Conservation (phyloP, 192 early-diverging fungal genomes). For the Entophlyctis luteolus region DNA sequence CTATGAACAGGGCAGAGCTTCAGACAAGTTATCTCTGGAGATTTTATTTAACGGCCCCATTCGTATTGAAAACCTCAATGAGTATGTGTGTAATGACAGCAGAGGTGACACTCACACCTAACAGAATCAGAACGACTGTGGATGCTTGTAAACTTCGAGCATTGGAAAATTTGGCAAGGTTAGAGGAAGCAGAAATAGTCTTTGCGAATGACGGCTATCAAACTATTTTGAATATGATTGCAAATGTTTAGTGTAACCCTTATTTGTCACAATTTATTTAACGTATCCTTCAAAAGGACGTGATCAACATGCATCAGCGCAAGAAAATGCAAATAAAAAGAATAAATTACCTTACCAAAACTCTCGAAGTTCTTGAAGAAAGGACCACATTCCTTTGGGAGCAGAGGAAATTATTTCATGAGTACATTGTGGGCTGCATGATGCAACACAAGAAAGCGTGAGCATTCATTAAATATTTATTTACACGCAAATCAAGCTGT, state of each 20-base stretch:
- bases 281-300: conserved; percentile 51
- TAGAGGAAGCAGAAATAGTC: conserved; percentile 74
- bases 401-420: conserved; percentile 84
- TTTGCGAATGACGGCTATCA: conserved; percentile 78
- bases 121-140: conserved; percentile 57
- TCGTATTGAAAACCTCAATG: too few relatives aligned
- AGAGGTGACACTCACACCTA: too few relatives aligned
- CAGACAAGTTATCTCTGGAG: too few relatives aligned
- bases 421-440: conserved; percentile 88
- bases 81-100: too few relatives aligned
- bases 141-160: conserved; percentile 75
- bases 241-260: conserved; percentile 39
- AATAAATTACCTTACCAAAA: conserved; percentile 68
- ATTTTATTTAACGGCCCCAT: too few relatives aligned
- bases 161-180: conserved; percentile 72
- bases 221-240: conserved; percentile 89
- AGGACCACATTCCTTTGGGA: conserved; percentile 79
- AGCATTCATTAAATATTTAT: not conserved
- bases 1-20: too few relatives aligned
- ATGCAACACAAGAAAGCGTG: conserved; percentile 67
- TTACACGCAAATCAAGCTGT: not conserved
- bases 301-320: conserved; percentile 85
- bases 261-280: not conserved
- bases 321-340: conserved; percentile 73
- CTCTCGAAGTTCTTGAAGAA: conserved; percentile 77